Conservation (phyloP, 257 asterid species). For the Cinchona pubescens region DNA sequence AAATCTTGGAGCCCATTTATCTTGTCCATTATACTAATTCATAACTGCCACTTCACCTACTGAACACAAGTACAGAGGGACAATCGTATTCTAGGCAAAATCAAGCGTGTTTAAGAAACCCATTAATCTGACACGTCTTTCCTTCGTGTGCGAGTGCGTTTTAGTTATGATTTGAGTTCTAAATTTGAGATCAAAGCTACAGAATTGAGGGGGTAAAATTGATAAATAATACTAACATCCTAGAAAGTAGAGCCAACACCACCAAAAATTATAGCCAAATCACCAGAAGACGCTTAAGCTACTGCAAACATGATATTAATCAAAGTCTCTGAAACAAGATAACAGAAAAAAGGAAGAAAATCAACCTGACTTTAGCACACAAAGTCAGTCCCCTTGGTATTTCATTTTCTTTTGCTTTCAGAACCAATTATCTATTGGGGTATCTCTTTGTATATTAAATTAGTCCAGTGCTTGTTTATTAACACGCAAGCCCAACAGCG, state of each 20-base stretch:
- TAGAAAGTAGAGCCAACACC: background rate
- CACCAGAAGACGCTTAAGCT: background rate
- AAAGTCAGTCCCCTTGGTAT: background rate
- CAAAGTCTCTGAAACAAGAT: background rate
- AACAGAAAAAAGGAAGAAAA: background rate
- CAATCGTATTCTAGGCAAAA: background rate
- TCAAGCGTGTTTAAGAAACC: background rate
- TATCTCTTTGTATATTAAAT: background rate
- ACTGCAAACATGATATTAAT: background rate
- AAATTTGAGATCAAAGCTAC: background rate
- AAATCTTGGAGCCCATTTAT: conserved; percentile 13
- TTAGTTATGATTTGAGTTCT: background rate
- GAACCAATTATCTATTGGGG: background rate
- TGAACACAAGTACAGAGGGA: background rate
- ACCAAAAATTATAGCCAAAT: background rate
- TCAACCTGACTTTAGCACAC: background rate
- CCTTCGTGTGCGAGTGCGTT: too few relatives aligned
- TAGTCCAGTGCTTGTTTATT: background rate
- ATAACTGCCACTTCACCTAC: conserved; percentile 19
- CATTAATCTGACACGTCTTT: background rate
- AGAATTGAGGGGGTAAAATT: background rate
- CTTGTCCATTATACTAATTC: too few relatives aligned
- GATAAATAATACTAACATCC: background rate
- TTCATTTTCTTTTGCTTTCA: background rate
- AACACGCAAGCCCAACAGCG: background rate